Evolutionary conservation across 1,139 yeast genomes (phyloP), one percentile per base, ranked within the genome.

Genomic region (Lipomyces yarrowii): DNA sequence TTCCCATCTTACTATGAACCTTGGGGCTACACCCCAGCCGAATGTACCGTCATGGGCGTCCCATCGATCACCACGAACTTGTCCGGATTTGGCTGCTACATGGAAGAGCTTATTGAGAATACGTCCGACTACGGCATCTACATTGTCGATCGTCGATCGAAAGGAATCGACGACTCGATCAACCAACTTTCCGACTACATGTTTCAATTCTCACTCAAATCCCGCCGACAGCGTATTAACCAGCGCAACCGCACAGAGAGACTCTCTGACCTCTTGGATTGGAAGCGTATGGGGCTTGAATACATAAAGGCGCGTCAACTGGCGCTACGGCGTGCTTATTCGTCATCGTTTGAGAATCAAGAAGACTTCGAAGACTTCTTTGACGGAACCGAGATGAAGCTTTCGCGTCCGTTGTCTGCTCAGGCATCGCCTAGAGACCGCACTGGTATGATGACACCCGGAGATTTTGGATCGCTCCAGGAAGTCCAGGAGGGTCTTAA

Each of bases 21-120:
- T 6, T 94, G 99, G 99, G 99, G 99, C 51, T 94, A 94, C 79
- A 94, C 99, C 5, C 99, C 99, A 11, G 98, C 98, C 11, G 99
- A 94, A 78, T 94, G 99, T 82, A 94, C 99, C 0, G 99, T 94
- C 51, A 94, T 94, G 99, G 99, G 99, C 69, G 96, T 94, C 66
- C 99, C 99, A 23, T 91, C 97, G n/a, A 91, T 94, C 75, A 93
- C 99, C 33, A 94, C 99, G 62, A 94, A 94, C 78, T 82, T 94
- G 71, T 91, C 98, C 8, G 99, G 99, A 1, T 94, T 94, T 77
- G 99, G 99, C 64, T 96, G 98, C 73, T 94, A 94, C 81, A 94
- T 94, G 98, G 99, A 94, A 79, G 98, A 94, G 77, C 83, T 94
- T 74, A 93, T 94, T 78, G 98, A 94, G 78, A 91, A 92, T 76